Conservation (phyloP, 257 asterid species). For the Jacaranda mimosifolia region DNA sequence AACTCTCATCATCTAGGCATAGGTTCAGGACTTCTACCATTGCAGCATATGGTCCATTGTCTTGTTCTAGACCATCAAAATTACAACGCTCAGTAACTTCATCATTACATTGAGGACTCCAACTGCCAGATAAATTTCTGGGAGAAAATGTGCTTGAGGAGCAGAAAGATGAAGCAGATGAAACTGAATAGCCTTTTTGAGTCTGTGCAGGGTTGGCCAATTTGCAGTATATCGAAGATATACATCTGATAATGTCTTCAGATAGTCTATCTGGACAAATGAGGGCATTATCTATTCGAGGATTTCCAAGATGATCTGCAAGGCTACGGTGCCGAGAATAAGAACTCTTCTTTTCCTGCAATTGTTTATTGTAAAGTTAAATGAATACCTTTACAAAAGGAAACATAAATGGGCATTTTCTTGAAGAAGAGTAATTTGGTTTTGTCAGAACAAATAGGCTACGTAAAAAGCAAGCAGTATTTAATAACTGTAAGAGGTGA, state of each 20-base stretch:
- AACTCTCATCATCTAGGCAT: slow-evolving; percentile 71
- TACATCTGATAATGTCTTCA: slow-evolving; percentile 76
- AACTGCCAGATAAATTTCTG: slow-evolving; percentile 73
- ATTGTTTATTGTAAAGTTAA: slow-evolving; percentile 26
- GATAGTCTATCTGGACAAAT: slow-evolving; percentile 73
- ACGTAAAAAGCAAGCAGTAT: slow-evolving; percentile 1
- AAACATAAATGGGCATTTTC: neutral
- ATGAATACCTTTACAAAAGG: slow-evolving; percentile 19
- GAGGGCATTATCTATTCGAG: slow-evolving; percentile 51
- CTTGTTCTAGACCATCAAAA: slow-evolving; percentile 58
- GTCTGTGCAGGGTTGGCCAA: slow-evolving; percentile 54
- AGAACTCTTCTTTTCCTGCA: slow-evolving; percentile 65
- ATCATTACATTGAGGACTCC: slow-evolving; percentile 77
- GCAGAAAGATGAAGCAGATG: slow-evolving; percentile 78
- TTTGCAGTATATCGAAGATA: slow-evolving; percentile 85
- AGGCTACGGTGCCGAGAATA: slow-evolving; percentile 64
- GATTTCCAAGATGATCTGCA: slow-evolving; percentile 78
- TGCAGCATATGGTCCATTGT: slow-evolving; percentile 51
- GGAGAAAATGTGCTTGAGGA: slow-evolving; percentile 89
- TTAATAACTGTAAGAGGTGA: too few species aligned
- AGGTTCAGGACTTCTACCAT: slow-evolving; percentile 64
- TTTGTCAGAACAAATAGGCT: neutral
- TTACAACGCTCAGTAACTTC: slow-evolving; percentile 50
- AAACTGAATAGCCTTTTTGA: slow-evolving; percentile 62
- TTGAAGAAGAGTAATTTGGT: neutral